Conservation (phyloP, 2,329 filamentous ascomycete species). For the Stachybotrys chlorohalonatus region DNA sequence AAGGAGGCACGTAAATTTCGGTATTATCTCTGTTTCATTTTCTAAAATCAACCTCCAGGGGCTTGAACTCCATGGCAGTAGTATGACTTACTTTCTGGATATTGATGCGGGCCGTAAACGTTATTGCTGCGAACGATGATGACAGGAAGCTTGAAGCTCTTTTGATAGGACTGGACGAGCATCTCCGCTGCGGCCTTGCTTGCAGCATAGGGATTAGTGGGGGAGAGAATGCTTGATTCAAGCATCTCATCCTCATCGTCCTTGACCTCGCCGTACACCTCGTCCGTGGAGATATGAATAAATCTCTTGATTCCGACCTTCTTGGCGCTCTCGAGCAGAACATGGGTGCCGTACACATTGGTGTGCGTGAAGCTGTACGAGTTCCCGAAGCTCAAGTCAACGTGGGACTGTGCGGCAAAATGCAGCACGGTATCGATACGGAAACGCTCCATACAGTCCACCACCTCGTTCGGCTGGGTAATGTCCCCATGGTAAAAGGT, state of each 20-base stretch:
- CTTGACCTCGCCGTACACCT: conserved; percentile 75
- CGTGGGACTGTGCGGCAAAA: conserved; percentile 79
- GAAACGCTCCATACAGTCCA: conserved; percentile 61
- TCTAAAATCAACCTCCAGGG: too few species aligned
- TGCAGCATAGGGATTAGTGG: conserved; percentile 75
- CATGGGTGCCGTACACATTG: conserved; percentile 79
- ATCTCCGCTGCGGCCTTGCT: conserved; percentile 78
- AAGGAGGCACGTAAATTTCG: conserved; percentile 69
- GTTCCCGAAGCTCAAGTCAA: conserved; percentile 75
- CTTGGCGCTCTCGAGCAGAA: conserved; percentile 67
- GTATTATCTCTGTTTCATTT: conserved; percentile 59
- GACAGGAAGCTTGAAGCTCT: conserved; percentile 70
- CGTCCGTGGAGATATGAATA: conserved; percentile 77
- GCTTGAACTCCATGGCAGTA: background rate
- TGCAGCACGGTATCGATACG: conserved; percentile 74
- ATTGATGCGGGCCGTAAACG: conserved; percentile 78
- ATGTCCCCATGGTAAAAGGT: conserved; percentile 73
- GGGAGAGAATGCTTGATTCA: conserved; percentile 65
- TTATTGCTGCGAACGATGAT: conserved; percentile 80
- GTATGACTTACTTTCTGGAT: conserved; percentile 60
- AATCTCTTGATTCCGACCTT: conserved; percentile 63
- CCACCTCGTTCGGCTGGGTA: conserved; percentile 60
- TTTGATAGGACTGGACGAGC: conserved; percentile 79
- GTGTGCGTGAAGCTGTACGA: conserved; percentile 74
- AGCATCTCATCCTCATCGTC: conserved; percentile 62